A percentile compares a stretch with the other conserved stretches of the same genome.
phyloP scores from a whole-genome alignment of 371 early-diverging fungal genomes.

The Saksenaea vasiformis region DNA sequence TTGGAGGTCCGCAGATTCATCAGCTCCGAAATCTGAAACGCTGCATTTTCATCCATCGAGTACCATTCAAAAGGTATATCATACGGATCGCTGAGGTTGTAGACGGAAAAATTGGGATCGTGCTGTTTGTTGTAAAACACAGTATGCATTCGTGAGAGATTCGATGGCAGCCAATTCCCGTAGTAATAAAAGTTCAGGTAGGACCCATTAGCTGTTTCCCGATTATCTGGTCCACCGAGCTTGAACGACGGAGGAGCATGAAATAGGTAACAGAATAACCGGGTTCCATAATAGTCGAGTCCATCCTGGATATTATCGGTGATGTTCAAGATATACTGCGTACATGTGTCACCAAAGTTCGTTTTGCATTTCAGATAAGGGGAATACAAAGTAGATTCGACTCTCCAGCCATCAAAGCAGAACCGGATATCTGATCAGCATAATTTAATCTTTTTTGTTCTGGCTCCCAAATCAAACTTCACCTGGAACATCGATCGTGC shows the following conservation, averaged over 20 bases:
- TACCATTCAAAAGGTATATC: conserved; percentile 29
- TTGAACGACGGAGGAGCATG: conserved; percentile 15
- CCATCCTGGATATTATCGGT: conserved; percentile 20
- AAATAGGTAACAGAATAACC: conserved; percentile 26
- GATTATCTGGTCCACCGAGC: conserved; percentile 16
- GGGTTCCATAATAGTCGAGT: conserved; percentile 27
- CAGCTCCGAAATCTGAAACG: conserved; percentile 32
- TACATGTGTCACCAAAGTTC: conserved; percentile 32
- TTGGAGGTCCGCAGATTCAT: conserved; percentile 32
- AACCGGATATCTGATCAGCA: conserved; percentile 29
- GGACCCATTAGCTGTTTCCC: conserved; percentile 17
- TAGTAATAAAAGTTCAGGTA: conserved; percentile 34
- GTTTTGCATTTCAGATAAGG: conserved; percentile 29
- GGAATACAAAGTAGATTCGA: not conserved
- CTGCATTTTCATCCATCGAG: conserved; percentile 21
- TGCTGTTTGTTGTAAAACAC: conserved; percentile 28
- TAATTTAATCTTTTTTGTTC: no score
- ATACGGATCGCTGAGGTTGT: conserved; percentile 12
- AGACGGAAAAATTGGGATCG: conserved; percentile 32
- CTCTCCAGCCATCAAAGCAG: conserved; percentile 35
- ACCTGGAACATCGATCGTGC: conserved; percentile 33
- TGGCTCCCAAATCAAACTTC: no score
- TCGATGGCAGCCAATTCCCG: conserved; percentile 14
- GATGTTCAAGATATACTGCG: conserved; percentile 24
- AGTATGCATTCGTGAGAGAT: conserved; percentile 16